These are phyloP conservation scores for Neonectria punicea DNA, from an alignment of 2,329 filamentous ascomycete genomes.

Conservation along the genomic window DNA sequence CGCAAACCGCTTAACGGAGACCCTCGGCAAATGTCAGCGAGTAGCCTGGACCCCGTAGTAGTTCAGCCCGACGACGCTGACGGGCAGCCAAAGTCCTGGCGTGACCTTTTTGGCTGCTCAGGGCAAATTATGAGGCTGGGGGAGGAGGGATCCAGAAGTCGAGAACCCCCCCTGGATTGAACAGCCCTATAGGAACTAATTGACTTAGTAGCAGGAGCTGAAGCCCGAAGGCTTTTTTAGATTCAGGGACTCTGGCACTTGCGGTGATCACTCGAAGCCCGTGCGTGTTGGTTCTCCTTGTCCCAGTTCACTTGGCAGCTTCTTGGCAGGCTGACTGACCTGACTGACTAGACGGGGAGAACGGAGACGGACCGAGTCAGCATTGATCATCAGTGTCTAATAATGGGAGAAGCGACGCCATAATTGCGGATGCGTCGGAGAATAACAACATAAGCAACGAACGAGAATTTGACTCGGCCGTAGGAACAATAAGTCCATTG, in stretches of 20 bases:
- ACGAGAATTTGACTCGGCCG: not conserved
- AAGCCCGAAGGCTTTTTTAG: not conserved
- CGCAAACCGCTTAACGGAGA: not conserved
- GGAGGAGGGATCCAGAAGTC: not conserved
- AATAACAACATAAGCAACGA: not conserved
- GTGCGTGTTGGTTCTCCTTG: not conserved
- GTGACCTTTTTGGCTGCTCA: not conserved
- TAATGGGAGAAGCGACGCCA: too few species aligned
- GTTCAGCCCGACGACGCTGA: not conserved
- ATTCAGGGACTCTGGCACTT: not conserved
- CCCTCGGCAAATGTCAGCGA: slow-evolving; percentile 1
- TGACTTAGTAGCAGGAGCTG: not conserved
- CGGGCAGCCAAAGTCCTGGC: too few species aligned
- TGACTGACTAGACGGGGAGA: not conserved
- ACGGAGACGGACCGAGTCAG: not conserved
- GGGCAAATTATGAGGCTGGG: not conserved
- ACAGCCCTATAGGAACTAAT: not conserved
- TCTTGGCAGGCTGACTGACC: not conserved
- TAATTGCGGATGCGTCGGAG: not conserved
- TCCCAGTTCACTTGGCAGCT: not conserved
- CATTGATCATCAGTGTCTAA: not conserved
- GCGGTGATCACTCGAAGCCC: not conserved
- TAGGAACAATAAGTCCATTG: too few species aligned
- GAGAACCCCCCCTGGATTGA: not conserved
- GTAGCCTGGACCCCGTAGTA: not conserved